Conservation (phyloP, 2,329 filamentous ascomycete species). For the Trichophaea hybrida region DNA sequence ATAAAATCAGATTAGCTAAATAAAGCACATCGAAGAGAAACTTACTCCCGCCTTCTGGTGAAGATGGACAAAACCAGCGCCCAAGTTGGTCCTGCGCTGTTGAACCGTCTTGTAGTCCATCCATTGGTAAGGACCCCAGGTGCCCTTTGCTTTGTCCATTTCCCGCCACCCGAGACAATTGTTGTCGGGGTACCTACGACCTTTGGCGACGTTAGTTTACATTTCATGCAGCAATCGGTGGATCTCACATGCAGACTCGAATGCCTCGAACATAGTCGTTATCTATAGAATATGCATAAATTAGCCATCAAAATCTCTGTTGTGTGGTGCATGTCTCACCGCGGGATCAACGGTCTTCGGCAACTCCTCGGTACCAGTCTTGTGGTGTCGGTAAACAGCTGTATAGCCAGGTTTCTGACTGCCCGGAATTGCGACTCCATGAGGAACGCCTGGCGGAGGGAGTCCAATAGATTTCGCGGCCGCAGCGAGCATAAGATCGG, state of each 20-base stretch:
- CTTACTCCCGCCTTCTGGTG: constrained; percentile 55
- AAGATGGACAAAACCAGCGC: constrained; percentile 69
- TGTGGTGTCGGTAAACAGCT: constrained; percentile 71
- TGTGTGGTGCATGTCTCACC: constrained; percentile 28
- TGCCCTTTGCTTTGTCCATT: constrained; percentile 60
- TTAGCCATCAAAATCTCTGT: background rate
- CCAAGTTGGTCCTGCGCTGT: constrained; percentile 66
- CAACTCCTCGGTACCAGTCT: constrained; percentile 54
- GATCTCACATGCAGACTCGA: constrained; percentile 46
- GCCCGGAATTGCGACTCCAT: constrained; percentile 62
- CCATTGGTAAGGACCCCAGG: constrained; percentile 68
- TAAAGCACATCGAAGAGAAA: background rate
- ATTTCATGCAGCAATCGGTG: background rate
- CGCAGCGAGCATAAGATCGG: constrained; percentile 23
- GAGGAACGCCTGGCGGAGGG: constrained; percentile 61
- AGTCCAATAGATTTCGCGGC: constrained; percentile 40
- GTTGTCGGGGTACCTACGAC: constrained; percentile 47
- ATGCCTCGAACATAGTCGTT: constrained; percentile 63
- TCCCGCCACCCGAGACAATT: constrained; percentile 67
- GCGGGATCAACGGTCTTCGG: constrained; percentile 58
- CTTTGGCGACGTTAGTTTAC: constrained; percentile 27
- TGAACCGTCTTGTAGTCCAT: constrained; percentile 68
- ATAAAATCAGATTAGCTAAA: no score
- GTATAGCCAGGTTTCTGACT: constrained; percentile 58
- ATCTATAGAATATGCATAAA: constrained; percentile 30